These are phyloP conservation scores for Prorocentrum cordatum DNA, from an alignment of 169 alveolate genomes.

Conservation along the genomic window DNA sequence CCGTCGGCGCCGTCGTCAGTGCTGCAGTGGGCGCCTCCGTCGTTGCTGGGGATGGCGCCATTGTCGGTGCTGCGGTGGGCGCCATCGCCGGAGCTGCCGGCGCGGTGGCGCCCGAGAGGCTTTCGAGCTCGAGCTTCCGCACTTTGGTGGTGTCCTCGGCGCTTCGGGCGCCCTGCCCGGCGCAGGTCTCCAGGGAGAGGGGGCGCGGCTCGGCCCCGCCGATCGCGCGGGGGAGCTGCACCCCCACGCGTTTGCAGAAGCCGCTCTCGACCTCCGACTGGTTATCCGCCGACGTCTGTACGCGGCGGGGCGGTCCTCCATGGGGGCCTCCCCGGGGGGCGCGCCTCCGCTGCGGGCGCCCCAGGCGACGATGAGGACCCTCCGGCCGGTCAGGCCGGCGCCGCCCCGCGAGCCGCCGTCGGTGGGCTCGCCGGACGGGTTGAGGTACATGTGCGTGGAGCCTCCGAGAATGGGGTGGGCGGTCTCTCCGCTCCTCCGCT, in stretches of 20 bases:
- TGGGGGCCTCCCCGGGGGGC: conserved; percentile 97
- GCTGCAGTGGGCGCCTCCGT: no score
- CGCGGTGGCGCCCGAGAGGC: conserved; percentile 69
- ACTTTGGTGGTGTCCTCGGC: conserved; percentile 30
- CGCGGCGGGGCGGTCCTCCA: conserved; percentile 99
- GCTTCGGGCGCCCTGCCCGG: neutral
- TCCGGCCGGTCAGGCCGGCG: conserved; percentile 79
- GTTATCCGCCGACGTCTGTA: conserved; percentile 98
- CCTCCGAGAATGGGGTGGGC: conserved; percentile 77
- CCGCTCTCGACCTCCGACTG: conserved; percentile 91
- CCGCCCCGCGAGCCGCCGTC: conserved; percentile 54
- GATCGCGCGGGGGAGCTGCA: conserved; percentile 94
- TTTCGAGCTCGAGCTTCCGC: conserved; percentile 37
- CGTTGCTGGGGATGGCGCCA: no score
- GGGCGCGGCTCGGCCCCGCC: conserved; percentile 95
- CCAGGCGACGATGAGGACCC: conserved; percentile 98
- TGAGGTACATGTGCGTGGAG: conserved; percentile 87
- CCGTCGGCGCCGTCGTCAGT: no score
- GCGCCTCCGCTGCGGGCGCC: conserved; percentile 99
- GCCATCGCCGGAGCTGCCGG: no score
- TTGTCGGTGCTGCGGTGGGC: no score
- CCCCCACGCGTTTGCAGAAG: conserved; percentile 88
- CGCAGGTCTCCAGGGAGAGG: conserved; percentile 80
- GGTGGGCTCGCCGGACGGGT: conserved; percentile 90
- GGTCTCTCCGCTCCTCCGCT: conserved; percentile 72